These are phyloP conservation scores for Thermochaetoides thermophila DNA, from an alignment of 495 filamentous ascomycete species.

Conservation along the genomic window DNA sequence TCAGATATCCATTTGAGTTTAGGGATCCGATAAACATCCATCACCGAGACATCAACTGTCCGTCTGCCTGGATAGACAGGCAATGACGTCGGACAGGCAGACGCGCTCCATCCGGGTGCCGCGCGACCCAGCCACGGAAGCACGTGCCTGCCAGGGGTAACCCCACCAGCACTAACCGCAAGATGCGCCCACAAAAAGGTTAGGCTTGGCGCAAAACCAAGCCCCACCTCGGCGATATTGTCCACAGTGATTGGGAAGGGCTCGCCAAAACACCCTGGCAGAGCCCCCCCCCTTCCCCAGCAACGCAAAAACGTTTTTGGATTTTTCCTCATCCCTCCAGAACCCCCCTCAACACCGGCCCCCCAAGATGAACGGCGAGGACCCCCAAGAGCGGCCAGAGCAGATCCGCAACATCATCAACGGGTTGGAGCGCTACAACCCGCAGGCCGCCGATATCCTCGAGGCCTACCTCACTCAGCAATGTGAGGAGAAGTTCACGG, in stretches of 20 bases:
- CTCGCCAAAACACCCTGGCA: constrained; percentile 9
- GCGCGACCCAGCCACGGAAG: constrained; percentile 14
- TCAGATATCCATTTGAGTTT: no score
- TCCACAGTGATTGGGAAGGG: constrained; percentile 10
- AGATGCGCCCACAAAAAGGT: no score
- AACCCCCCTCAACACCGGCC: no score
- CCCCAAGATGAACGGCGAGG: constrained; percentile 41
- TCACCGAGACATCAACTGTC: no score
- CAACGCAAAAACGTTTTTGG: no score
- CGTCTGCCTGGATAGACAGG: no score
- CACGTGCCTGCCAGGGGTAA: constrained; percentile 15
- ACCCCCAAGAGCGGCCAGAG: constrained; percentile 57
- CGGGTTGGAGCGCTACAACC: constrained; percentile 96
- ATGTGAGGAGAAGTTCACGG: constrained; percentile 86
- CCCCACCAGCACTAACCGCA: no score
- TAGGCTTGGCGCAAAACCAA: no score
- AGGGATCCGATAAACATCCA: no score
- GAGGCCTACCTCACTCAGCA: constrained; percentile 91
- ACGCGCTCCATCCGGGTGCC: constrained; percentile 2
- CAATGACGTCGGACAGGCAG: constrained; percentile 11
- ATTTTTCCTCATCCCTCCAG: constrained; percentile 14
- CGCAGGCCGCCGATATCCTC: constrained; percentile 84
- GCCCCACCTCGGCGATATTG: constrained; percentile 1
- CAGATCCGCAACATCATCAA: constrained; percentile 83
- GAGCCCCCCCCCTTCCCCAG: no score